Conservation (phyloP, 345 rosid species). For the Noccaea bulbosa region DNA sequence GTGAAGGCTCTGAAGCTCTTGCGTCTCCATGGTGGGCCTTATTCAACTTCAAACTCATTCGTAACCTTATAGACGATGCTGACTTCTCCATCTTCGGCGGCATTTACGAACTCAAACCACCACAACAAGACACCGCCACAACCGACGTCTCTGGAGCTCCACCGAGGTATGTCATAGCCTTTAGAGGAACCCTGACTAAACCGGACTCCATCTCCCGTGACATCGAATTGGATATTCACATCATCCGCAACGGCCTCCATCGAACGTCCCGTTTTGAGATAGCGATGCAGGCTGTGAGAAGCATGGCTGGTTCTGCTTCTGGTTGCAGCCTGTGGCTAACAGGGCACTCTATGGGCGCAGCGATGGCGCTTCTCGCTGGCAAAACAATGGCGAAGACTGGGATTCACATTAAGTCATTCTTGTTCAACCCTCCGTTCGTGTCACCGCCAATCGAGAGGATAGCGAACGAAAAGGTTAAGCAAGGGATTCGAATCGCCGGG, state of each 20-base stretch:
- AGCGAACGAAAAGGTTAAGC: conserved; percentile 57
- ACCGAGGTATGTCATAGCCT: conserved; percentile 61
- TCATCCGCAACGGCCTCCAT: conserved; percentile 66
- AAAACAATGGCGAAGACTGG: conserved; percentile 75
- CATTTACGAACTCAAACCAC: conserved; percentile 61
- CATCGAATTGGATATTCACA: conserved; percentile 58
- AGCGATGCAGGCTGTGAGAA: conserved; percentile 68
- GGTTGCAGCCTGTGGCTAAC: conserved; percentile 77
- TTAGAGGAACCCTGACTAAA: conserved; percentile 82
- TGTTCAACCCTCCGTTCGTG: conserved; percentile 83
- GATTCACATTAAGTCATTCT: conserved; percentile 53
- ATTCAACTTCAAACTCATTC: conserved; percentile 60
- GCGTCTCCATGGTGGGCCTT: conserved; percentile 80
- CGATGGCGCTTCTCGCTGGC: conserved; percentile 77
- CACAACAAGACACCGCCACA: not conserved
- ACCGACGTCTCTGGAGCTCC: conserved; percentile 41
- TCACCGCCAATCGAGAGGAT: conserved; percentile 82
- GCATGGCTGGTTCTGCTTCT: conserved; percentile 58
- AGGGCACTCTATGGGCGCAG: conserved; percentile 91
- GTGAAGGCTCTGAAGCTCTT: conserved; percentile 52
- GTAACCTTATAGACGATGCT: conserved; percentile 62
- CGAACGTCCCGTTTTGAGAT: conserved; percentile 66
- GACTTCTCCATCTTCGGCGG: conserved; percentile 86
- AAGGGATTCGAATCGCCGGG: conserved; percentile 66
- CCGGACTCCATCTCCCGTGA: conserved; percentile 66